These are phyloP conservation scores for Zarea fungicola DNA, from an alignment of 2,329 filamentous ascomycete genomes.

Conservation along the genomic window DNA sequence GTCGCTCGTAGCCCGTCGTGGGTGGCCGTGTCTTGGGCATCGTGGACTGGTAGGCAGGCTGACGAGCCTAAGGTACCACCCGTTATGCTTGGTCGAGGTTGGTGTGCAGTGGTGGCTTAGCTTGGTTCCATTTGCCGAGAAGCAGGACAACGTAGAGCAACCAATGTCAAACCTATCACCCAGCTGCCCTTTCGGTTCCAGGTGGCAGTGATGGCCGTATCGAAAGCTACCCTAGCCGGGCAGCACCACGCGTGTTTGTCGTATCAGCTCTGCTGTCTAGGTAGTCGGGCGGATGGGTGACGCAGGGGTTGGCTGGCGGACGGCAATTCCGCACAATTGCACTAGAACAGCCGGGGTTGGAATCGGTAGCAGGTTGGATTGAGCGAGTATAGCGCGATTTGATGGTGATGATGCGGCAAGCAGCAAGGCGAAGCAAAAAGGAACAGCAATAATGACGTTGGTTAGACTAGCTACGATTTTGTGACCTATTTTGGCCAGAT, in stretches of 20 bases:
- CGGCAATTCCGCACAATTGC: no score
- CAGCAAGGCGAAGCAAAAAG: background rate
- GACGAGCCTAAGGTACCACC: background rate
- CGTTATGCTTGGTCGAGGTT: background rate
- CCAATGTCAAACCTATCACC: no score
- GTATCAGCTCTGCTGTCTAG: no score
- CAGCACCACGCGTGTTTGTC: no score
- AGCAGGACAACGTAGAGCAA: no score
- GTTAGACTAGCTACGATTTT: background rate
- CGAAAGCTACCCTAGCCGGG: no score
- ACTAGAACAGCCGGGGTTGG: no score
- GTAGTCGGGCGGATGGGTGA: no score
- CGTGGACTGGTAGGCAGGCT: conserved; percentile 19
- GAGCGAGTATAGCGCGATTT: no score
- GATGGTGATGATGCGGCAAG: background rate
- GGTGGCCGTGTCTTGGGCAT: conserved; percentile 67
- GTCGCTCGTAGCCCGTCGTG: conserved; percentile 78
- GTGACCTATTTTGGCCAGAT: conserved; percentile 13
- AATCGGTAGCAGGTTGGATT: no score
- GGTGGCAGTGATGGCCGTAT: background rate
- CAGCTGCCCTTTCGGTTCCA: no score
- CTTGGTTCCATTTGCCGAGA: conserved; percentile 8
- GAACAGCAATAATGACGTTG: conserved; percentile 7
- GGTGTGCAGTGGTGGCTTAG: background rate
- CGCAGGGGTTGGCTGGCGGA: background rate